Evolutionary conservation across 768 basidiomycete species (phyloP), one percentile per base, ranked within the genome.

Genomic region (Leucogyrophana mollusca): DNA sequence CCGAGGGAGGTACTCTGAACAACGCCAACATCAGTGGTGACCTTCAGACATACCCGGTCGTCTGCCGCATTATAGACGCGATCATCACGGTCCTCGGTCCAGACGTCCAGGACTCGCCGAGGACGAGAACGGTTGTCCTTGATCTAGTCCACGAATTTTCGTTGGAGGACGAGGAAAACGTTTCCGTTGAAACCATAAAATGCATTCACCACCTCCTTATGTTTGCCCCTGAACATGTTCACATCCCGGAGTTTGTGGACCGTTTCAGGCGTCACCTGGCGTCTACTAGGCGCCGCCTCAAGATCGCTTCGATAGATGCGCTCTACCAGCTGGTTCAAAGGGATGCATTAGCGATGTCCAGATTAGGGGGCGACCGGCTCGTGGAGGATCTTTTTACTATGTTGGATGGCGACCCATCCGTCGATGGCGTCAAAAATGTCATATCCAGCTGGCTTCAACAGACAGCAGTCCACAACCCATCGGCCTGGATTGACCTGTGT

Each of bases 401-500:
- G 80, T 70, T 99, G 34, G 95, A 99, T 58, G 94, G 93, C 55
- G 93, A 96, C 59, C 86, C 94, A 0, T 89, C 86, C 3, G 87
- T 97, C 13, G 87, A 95, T 53, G 96, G 96, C 4, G 94, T 98
- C 18, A 77, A 90, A 23, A 87, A 91, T 51, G 93, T 97, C 47
- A 98, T 98, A 55, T 73, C 80, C 10, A 91, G 88, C 53, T 99
- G 96, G 96, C 73, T 98, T 6, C 82, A 88, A 52, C 96, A 99
- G 64, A 98, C 96, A 0, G 94, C 92, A 1, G 76, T 90, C 16
- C 81, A 90, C 46, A 90, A 94, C 51, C 95, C 96, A 0, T 93
- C 89, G 0, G 96, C 94, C 1, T 99, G 96, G 96, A 96, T 99
- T 46, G 94, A 94, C 59, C 76, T 98, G 1, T 98, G 95, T 57